A percentile compares a stretch with the other conserved stretches of the same genome.
Evolutionary conservation across 2,329 filamentous ascomycete genomes (phyloP).

Genomic region (Apiospora rasikravindrae): DNA sequence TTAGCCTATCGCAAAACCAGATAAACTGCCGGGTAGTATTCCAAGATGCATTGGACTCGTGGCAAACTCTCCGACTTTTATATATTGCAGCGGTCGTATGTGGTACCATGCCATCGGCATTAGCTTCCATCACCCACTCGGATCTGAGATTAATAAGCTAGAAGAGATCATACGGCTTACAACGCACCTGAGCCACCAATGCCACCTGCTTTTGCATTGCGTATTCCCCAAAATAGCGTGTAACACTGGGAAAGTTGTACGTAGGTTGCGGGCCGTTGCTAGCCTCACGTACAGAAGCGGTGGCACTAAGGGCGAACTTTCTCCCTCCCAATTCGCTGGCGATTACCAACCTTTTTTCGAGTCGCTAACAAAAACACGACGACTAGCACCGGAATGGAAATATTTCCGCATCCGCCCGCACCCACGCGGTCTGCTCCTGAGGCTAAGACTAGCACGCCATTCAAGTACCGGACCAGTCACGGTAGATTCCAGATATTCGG

Average conservation of each 20-base stretch:
- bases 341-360: background rate
- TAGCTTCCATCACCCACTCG: background rate
- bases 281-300: background rate
- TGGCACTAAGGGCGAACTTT: conserved; percentile 1
- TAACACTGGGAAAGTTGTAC: background rate
- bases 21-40: background rate
- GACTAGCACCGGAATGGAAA: background rate
- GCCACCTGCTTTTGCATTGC: background rate
- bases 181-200: background rate
- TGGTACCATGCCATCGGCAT: background rate
- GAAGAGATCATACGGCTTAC: background rate
- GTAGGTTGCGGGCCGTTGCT: conserved; percentile 13
- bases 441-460: background rate
- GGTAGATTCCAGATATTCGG: background rate
- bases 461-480: background rate
- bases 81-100: background rate
- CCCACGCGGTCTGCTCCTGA: background rate
- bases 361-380: background rate
- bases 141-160: background rate
- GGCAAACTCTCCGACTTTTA: background rate
- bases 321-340: background rate
- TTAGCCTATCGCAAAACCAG: background rate
- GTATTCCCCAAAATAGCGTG: background rate
- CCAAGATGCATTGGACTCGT: background rate
- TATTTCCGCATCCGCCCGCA: background rate